Base-by-base conservation (phyloP, 73 alveolate genomes). In the Effrenium voratum region DNA sequence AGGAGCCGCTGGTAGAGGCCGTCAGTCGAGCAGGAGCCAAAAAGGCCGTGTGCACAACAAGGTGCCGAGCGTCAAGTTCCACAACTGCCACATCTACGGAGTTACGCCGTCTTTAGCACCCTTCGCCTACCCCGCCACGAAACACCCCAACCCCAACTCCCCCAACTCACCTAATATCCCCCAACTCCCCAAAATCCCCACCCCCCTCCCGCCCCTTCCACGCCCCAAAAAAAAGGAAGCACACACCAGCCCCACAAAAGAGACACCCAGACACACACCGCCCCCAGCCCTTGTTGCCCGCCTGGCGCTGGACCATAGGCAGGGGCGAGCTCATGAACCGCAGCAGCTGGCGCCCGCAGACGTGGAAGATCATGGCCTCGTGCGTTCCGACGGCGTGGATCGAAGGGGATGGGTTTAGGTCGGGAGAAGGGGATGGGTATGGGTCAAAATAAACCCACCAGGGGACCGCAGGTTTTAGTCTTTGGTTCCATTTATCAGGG, bases 281-380 rank as follows among this genome's bases (percentile, higher is more conserved):
- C 30, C 30, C 0, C 85, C 85, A 55, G 68, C 12, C 22, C 68
- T 55, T 12, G 30, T 15, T 12, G 68, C 38, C 19, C 0, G 97
- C 97, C 97, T 90, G 97, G 45, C 97, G 97, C 41, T 90, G 97
- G 72, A 90, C 97, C 97, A 90, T 90, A 57, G 97, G 97, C 76
- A 59, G 97, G 3, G 97, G 97, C 4, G 97, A 90, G 46, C 38
- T 41, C 97, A 90, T 90, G 45, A 90, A 57, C 38, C 66, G 85
- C 97, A 68, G 66, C 87, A 90, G 57, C 57, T 90, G 82, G 24
- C 97, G 97, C 0, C 97, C 97, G 36, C 97, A 90, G 12, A 90
- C 97, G 86, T 90, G 82, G 66, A 90, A 90, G 97, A 90, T 90
- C 97, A 68, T 90, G 87, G 97, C 97, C 97, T 90, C 68, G 63